Evolutionary conservation across 345 rosid genomes (phyloP).

Genomic region (Noccaea bulbosa): DNA sequence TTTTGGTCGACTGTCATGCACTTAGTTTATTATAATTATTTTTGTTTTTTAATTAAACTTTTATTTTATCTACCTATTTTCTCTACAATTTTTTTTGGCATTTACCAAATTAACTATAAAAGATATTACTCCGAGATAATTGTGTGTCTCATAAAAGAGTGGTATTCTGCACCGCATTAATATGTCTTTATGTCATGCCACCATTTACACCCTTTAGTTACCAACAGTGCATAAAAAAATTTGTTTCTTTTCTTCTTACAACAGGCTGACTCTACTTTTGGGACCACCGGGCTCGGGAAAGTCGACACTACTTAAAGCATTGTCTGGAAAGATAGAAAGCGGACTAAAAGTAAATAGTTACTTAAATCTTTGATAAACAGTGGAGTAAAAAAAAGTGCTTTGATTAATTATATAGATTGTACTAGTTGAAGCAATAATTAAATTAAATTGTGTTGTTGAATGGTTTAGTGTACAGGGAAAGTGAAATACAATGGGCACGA

Average conservation of each 20-base stretch:
- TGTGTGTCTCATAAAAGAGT: no score
- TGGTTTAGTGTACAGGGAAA: slow-evolving; percentile 53
- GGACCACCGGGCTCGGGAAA: slow-evolving; percentile 96
- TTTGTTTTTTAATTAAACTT: no score
- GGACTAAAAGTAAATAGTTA: slow-evolving; percentile 39
- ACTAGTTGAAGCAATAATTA: neutral
- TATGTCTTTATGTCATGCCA: no score
- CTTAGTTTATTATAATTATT: no score
- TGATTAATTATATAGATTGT: slow-evolving; percentile 1
- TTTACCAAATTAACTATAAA: no score
- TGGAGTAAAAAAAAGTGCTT: neutral
- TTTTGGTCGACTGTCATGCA: no score
- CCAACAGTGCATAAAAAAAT: neutral
- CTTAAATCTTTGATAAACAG: neutral
- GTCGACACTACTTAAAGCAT: slow-evolving; percentile 68
- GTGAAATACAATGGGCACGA: slow-evolving; percentile 67
- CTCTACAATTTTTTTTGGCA: no score
- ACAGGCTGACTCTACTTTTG: slow-evolving; percentile 69
- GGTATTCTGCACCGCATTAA: no score
- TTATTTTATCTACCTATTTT: no score
- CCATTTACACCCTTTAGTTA: no score
- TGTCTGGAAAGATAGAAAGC: slow-evolving; percentile 65
- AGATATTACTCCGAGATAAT: no score
- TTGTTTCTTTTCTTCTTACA: neutral
- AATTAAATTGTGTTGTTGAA: neutral